Percentiles rank a stretch among this genome's conserved stretches.
phyloP scores from a whole-genome alignment of 805 yeast genomes.

The Saccharomycopsis selenospora region DNA sequence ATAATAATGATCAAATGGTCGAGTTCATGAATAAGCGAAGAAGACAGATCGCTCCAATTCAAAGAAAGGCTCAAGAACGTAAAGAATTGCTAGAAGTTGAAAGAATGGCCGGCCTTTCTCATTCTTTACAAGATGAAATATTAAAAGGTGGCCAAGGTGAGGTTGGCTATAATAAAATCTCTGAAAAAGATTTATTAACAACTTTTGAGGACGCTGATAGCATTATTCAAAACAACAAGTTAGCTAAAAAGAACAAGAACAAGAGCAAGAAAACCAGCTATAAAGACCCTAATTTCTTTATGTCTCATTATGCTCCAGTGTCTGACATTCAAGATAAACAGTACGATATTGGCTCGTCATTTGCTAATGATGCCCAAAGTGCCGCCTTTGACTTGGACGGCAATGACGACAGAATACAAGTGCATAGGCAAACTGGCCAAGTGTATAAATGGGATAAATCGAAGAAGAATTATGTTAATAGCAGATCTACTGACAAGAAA shows the following conservation, averaged over 20 bases:
- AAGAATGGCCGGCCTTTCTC: constrained; percentile 66
- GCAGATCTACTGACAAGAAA: constrained; percentile 73
- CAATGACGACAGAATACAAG: constrained; percentile 66
- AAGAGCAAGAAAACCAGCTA: constrained; percentile 40
- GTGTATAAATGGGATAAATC: constrained; percentile 89
- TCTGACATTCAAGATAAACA: constrained; percentile 78
- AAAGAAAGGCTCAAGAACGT: constrained; percentile 66
- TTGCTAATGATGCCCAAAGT: constrained; percentile 73
- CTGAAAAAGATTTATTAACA: constrained; percentile 40
- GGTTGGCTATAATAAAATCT: constrained; percentile 29
- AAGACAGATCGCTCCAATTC: constrained; percentile 81
- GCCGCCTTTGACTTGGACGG: constrained; percentile 81
- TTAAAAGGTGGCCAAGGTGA: constrained; percentile 30
- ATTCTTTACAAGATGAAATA: constrained; percentile 66
- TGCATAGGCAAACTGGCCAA: constrained; percentile 54
- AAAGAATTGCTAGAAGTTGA: constrained; percentile 63
- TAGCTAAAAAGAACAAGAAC: constrained; percentile 24
- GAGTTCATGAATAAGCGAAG: constrained; percentile 84
- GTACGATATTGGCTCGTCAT: constrained; percentile 43
- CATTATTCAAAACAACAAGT: constrained; percentile 22
- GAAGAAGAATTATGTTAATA: constrained; percentile 81
- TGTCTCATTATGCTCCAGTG: constrained; percentile 86
- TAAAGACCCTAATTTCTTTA: constrained; percentile 72
- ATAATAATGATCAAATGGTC: constrained; percentile 59
- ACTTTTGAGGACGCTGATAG: constrained; percentile 50